These are phyloP conservation scores for Stereocaulon alpinum DNA, from an alignment of 495 filamentous ascomycete genomes.

Conservation along the genomic window DNA sequence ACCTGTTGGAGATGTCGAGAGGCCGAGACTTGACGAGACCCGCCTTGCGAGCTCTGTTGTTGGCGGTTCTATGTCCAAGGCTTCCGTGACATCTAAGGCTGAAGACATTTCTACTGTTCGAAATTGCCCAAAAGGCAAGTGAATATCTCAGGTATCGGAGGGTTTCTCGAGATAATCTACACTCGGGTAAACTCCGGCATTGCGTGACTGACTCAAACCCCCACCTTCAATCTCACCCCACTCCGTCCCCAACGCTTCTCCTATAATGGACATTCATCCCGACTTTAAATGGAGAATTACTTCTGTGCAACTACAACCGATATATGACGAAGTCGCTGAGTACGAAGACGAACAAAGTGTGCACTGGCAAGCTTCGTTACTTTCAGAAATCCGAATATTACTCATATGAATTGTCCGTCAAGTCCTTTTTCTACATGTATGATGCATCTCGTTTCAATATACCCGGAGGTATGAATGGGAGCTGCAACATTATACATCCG, in stretches of 20 bases:
- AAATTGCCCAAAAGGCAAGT: not conserved
- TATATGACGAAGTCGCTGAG: too few relatives aligned
- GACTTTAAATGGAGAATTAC: not conserved
- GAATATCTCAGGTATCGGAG: not conserved
- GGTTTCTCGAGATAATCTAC: too few relatives aligned
- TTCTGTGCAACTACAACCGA: too few relatives aligned
- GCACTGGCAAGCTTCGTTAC: too few relatives aligned
- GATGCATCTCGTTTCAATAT: not conserved
- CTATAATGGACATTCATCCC: not conserved
- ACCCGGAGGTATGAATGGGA: not conserved
- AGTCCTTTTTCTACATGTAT: not conserved
- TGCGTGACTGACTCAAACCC: not conserved
- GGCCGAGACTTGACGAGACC: slow-evolving; percentile 43
- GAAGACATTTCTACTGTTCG: slow-evolving; percentile 9
- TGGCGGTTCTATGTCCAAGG: slow-evolving; percentile 17
- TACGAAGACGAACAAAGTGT: too few relatives aligned
- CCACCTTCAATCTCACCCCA: not conserved
- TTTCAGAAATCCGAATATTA: too few relatives aligned
- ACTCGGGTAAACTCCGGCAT: slow-evolving; percentile 7
- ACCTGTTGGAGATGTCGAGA: slow-evolving; percentile 53
- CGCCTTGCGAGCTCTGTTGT: slow-evolving; percentile 17
- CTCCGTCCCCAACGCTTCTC: too few relatives aligned
- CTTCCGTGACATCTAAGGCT: slow-evolving; percentile 8
- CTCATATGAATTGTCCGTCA: not conserved
- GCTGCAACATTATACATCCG: not conserved